A percentile compares a stretch with the other conserved stretches of the same genome.
Conservation (phyloP, 2,329 filamentous ascomycete species). For the Alternaria sp. region DNA sequence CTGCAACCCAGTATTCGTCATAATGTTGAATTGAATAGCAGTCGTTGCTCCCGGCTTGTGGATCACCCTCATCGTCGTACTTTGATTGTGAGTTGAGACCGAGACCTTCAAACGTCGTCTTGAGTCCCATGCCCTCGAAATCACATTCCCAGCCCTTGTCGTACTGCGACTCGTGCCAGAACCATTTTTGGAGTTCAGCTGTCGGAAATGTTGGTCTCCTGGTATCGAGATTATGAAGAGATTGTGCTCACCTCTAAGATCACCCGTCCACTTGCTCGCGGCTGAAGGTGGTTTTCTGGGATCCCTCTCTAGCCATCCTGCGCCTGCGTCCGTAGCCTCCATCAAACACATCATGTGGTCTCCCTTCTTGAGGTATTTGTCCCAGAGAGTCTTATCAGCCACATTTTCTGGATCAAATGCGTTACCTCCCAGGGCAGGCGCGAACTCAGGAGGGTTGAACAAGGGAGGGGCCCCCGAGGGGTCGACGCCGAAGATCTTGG, state of each 20-base stretch:
- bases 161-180: constrained; percentile 16
- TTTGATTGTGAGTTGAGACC: constrained; percentile 15
- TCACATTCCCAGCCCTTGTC: constrained; percentile 13
- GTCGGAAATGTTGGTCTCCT: not conserved
- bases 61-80: constrained; percentile 6
- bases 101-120: constrained; percentile 12
- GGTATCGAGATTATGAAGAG: not conserved
- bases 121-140: constrained; percentile 10
- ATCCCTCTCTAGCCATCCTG: constrained; percentile 21
- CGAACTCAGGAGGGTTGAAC: not conserved
- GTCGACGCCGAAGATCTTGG: not conserved
- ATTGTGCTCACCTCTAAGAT: constrained; percentile 15
- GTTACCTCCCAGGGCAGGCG: not conserved
- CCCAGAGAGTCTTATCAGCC: constrained; percentile 20
- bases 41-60: constrained; percentile 15
- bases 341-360: constrained; percentile 24
- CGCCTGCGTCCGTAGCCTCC: constrained; percentile 23
- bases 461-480: not conserved
- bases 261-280: constrained; percentile 26
- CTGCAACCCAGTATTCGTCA: constrained; percentile 7
- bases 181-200: constrained; percentile 22
- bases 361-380: constrained; percentile 22
- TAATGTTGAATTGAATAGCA: constrained; percentile 19
- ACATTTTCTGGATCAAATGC: constrained; percentile 9
- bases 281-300: constrained; percentile 24